Evolutionary conservation across 2,329 filamentous ascomycete species (phyloP).

Genomic region (Aureobasidium namibiae): DNA sequence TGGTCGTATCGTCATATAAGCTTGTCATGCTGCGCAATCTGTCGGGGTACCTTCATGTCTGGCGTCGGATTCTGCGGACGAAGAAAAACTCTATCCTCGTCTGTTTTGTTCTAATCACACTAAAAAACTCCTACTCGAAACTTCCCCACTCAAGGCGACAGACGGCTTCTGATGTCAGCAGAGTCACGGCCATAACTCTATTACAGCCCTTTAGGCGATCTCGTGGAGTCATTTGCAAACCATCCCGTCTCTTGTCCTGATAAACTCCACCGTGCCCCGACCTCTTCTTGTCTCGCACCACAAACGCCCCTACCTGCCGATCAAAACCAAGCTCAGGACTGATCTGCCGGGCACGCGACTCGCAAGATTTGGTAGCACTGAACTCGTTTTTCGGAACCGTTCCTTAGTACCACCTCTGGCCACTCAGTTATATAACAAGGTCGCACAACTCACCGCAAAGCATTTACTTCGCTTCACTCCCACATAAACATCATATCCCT

Average conservation of each 20-base stretch:
- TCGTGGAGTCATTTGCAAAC: conserved; percentile 3
- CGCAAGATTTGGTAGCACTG: conserved; percentile 13
- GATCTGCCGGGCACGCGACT: conserved; percentile 12
- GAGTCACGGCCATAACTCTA: conserved; percentile 6
- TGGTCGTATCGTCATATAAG: background rate
- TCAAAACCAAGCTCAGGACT: conserved; percentile 5
- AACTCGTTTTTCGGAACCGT: conserved; percentile 13
- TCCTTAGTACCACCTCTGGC: conserved; percentile 7
- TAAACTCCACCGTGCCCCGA: conserved; percentile 8
- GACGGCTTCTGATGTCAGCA: conserved; percentile 9
- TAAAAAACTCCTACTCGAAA: conserved; percentile 2
- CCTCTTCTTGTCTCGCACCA: conserved; percentile 9
- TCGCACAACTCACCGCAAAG: conserved; percentile 13
- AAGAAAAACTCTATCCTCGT: conserved; percentile 3
- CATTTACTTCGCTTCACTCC: background rate
- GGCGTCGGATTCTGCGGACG: conserved; percentile 2
- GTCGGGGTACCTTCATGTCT: conserved; percentile 5
- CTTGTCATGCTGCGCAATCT: background rate
- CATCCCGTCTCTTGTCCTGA: background rate
- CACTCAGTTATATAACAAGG: conserved; percentile 6
- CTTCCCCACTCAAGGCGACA: background rate
- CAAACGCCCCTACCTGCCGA: conserved; percentile 5
- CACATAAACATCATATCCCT: conserved; percentile 3
- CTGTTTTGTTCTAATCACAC: conserved; percentile 3
- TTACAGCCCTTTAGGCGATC: conserved; percentile 6